Conservation (phyloP, 2,329 filamentous ascomycete species). For the Neospermospora avenae region DNA sequence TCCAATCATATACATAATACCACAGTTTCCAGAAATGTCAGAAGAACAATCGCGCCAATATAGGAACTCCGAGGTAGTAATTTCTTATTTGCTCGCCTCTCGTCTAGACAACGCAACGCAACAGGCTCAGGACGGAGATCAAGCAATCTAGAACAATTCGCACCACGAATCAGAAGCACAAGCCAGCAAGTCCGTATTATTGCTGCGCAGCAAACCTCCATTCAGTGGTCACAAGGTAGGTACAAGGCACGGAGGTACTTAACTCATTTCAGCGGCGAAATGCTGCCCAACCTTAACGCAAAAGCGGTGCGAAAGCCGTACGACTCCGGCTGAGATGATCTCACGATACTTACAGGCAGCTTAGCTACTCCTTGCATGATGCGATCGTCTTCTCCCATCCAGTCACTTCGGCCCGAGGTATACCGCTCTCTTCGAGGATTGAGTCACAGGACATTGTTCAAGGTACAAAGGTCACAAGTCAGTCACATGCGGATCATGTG, state of each 20-base stretch:
- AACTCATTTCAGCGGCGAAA: background rate
- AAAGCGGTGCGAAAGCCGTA: background rate
- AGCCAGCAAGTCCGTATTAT: background rate
- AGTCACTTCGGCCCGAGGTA: background rate
- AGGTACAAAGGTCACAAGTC: too few species aligned
- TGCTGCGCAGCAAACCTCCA: background rate
- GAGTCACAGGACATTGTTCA: too few species aligned
- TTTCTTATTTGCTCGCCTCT: background rate
- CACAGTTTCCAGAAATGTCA: background rate
- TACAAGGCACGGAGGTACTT: background rate
- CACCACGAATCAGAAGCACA: background rate
- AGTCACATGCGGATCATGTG: slow-evolving; percentile 5
- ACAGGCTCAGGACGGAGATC: background rate
- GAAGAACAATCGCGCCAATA: background rate
- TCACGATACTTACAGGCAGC: background rate
- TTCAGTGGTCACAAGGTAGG: background rate
- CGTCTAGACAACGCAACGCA: background rate
- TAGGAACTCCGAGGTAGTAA: background rate
- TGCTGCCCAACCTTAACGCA: background rate
- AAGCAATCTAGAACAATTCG: background rate
- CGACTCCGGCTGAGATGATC: background rate
- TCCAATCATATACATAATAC: background rate
- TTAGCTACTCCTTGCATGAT: background rate
- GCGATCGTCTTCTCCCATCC: background rate
- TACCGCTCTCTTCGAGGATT: too few species aligned